Percentiles rank a stretch among this genome's conserved stretches.
Conservation (phyloP, 2,329 filamentous ascomycete species). For the Curvularia lunata region DNA sequence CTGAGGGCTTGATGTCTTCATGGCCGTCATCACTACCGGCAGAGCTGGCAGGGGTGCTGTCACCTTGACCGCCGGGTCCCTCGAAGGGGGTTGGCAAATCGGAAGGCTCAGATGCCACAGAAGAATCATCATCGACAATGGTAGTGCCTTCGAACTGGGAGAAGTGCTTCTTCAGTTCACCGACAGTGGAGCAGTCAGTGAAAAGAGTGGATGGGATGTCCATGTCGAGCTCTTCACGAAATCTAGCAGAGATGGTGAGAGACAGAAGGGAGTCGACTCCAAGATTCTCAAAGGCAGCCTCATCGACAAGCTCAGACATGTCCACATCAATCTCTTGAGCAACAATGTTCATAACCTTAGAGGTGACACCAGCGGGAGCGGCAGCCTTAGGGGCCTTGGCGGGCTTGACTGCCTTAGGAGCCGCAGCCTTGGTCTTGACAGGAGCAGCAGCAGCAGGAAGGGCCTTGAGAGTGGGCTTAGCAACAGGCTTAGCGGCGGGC, state of each 20-base stretch:
- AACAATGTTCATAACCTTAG: conserved; percentile 68
- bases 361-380: conserved; percentile 55
- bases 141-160: conserved; percentile 54
- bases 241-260: conserved; percentile 66
- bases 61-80: conserved; percentile 36
- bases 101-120: conserved; percentile 49
- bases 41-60: conserved; percentile 58
- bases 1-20: conserved; percentile 41
- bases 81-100: conserved; percentile 53
- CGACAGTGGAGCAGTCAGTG: conserved; percentile 65
- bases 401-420: conserved; percentile 57
- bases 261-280: conserved; percentile 68
- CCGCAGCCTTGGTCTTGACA: conserved; percentile 37
- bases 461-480: conserved; percentile 45
- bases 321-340: conserved; percentile 69
- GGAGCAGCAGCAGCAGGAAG: conserved; percentile 47
- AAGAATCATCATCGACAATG: conserved; percentile 51
- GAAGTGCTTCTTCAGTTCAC: conserved; percentile 65
- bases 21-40: conserved; percentile 56
- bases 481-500: conserved; percentile 42
- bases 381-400: conserved; percentile 54
- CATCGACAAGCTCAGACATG: conserved; percentile 64
- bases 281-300: conserved; percentile 66
- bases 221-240: conserved; percentile 66
- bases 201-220: conserved; percentile 66